phyloP scores from a whole-genome alignment of 2,329 filamentous ascomycete species.

The Cercospora citrullina region DNA sequence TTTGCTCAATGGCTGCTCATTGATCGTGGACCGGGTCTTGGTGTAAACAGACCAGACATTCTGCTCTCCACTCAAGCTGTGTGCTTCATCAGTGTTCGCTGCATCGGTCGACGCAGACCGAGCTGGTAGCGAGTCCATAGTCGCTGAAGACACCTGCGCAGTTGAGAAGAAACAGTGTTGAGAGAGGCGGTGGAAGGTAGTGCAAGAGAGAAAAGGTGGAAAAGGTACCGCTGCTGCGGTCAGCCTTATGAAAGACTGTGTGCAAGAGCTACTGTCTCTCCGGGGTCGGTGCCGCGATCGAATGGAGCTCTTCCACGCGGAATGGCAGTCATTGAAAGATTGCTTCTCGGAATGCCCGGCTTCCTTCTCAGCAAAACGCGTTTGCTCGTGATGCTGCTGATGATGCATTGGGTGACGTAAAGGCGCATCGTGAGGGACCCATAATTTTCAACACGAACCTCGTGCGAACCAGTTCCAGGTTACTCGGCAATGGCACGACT shows the following conservation, averaged over 20 bases:
- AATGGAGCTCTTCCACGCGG: not conserved
- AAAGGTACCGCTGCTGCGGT: not conserved
- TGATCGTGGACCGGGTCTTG: conserved; percentile 37
- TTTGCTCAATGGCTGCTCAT: conserved; percentile 57
- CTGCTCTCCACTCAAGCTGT: conserved; percentile 28
- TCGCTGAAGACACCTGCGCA: not conserved
- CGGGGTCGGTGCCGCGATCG: not conserved
- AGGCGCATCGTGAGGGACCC: not conserved
- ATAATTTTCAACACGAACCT: conserved; percentile 2
- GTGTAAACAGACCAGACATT: conserved; percentile 36
- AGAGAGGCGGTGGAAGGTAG: not conserved
- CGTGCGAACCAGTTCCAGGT: not conserved
- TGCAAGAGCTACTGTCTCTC: not conserved
- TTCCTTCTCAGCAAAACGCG: not conserved
- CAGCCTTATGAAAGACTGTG: conserved; percentile 2
- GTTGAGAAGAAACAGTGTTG: not conserved
- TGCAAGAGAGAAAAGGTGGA: not conserved
- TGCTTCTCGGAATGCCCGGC: not conserved
- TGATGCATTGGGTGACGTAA: conserved; percentile 10
- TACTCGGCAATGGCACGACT: not conserved
- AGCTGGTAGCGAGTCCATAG: conserved; percentile 11
- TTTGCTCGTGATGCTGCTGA: conserved; percentile 1
- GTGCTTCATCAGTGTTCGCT: not conserved
- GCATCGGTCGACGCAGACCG: not conserved
- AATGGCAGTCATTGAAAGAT: not conserved